Evolutionary conservation across 495 filamentous ascomycete genomes (phyloP), one percentile per base, ranked within the genome.

Genomic region (Xylaria scruposa): DNA sequence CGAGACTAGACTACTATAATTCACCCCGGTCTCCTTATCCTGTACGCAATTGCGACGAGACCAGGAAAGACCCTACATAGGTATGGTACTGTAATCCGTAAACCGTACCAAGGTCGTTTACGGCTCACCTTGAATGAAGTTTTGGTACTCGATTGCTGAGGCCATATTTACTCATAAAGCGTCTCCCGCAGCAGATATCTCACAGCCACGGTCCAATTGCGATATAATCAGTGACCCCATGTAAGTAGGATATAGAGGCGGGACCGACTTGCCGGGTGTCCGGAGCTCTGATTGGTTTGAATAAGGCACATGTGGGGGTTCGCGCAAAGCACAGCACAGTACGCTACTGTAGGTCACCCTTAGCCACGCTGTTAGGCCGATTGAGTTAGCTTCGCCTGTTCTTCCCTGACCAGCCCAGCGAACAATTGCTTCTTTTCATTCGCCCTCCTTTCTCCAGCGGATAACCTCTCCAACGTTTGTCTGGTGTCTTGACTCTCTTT

Each of bases 371-470:
- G 47, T 63, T 63, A 42, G 24, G 44, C 40, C 59, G 62, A 62
- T 56, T 33, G 36, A 56, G 31, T 56, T 38, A 51, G 51, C 21
- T 71, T 71, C 51, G 51, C 60, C 70, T 66, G 70, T 3, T 51
- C 29, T 31, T 42, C 21, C 60, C 60, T 40, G 38, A 8, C 38
- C 60, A 24, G 36, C 36, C 29, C 36, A 38, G 60, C 60, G 36
- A 63, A 53, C 51, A 60, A 67, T 71, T 71, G 70, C 62, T 71
- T 65, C 61, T 67, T 67, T 67, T 59, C 67, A 71, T 67, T 71
- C 70, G 70, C 51, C 69, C 70, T 65, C 70, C 70, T 66, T 71
- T 71, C 62, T 46, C 61, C n/a, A 36, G 65, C 65, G 49, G 56
- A 54, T 61, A 40, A 61, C 67, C 54, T 61, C 67, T 61, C 67